Base-by-base conservation (phyloP, 805 yeast genomes). In the Wickerhamomyces bisporus region DNA sequence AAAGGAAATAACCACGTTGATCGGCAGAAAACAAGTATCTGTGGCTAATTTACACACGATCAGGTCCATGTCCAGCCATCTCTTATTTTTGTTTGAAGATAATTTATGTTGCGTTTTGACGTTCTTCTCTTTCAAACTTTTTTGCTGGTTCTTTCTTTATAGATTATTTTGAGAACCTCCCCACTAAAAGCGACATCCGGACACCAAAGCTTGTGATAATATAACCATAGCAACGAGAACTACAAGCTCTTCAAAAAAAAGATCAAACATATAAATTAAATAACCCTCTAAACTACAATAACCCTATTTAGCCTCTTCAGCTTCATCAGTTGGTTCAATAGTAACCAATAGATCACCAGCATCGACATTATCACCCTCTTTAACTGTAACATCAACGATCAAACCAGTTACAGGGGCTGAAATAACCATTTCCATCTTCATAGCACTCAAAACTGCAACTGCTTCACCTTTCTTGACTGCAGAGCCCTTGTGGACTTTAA, bases 401-500 rank as follows among this genome's bases (percentile, higher is more conserved):
- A 75, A 77, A 62, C 98, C 99, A 42, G 81, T 73, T 42, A 79
- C 83, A 39, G 95, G 95, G 17, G 98, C 91, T 61, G 87, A 77
- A 53, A 91, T 89, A 36, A 93, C 95, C 97, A 93, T 93, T 71
- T 93, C 98, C 98, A 91, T 91, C 78, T 91, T 91, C 98, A 91
- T 91, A 47, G 98, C 98, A 60, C 91, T 79, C 60, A 91, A 74
- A 19, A 91, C 95, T 44, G 95, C 94, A 48, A 91, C 64, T 25
- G 96, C 89, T 60, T 91, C 95, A 49, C 98, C 98, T 77, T 91
- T 91, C 77, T 86, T 87, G 49, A 93, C 95, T 48, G 82, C 83
- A 37, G 80, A 74, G 44, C 94, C 96, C 50, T 78, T 77, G 70
- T 87, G 86, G 47, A 88, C 87, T 59, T 95, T 86, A 38, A 89